phyloP scores from a whole-genome alignment of 345 rosid species.

The Citrus reticulata region DNA sequence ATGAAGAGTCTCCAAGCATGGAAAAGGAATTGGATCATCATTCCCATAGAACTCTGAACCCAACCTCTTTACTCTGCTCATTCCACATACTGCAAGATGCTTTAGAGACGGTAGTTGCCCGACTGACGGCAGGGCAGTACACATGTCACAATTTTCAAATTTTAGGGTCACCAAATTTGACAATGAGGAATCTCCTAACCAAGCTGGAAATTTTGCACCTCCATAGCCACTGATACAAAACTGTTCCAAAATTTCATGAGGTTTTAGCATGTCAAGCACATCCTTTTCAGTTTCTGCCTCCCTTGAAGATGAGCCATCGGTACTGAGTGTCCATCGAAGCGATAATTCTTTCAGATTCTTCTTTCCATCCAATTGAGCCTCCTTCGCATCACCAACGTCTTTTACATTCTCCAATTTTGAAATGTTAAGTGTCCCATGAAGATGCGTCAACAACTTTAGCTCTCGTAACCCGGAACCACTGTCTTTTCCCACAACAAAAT shows the following conservation, averaged over 20 bases:
- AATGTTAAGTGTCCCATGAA: background rate
- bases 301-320: background rate
- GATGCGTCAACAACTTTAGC: background rate
- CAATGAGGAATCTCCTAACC: slow-evolving; percentile 14
- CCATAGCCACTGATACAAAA: background rate
- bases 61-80: background rate
- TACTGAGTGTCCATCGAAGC: background rate
- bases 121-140: background rate
- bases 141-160: background rate
- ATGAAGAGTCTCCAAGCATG: no score
- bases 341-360: slow-evolving; percentile 20
- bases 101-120: slow-evolving; percentile 1
- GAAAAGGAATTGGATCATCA: no score
- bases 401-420: background rate
- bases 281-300: background rate
- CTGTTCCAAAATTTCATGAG: background rate
- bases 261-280: background rate
- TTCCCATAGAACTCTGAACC: no score
- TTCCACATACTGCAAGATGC: background rate
- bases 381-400: slow-evolving; percentile 3
- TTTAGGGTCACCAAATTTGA: background rate
- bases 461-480: background rate
- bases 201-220: background rate
- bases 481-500: slow-evolving; percentile 9
- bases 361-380: slow-evolving; percentile 23